Percentiles rank a stretch among this genome's conserved stretches.
Evolutionary conservation across 257 asterid genomes (phyloP).

Genomic region (Linaria vulgaris): DNA sequence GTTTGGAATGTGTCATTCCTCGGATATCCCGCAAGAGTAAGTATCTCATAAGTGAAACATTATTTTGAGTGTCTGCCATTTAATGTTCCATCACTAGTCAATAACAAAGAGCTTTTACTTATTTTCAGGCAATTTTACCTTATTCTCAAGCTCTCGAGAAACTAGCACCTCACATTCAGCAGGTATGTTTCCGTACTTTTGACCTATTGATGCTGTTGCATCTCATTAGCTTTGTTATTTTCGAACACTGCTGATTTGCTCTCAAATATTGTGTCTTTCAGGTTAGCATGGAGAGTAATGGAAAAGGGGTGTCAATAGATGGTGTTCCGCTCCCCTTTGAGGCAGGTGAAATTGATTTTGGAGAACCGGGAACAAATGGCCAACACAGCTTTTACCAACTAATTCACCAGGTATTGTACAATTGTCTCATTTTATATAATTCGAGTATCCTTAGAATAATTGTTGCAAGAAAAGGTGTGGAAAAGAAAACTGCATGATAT

Average conservation of each 20-base stretch:
- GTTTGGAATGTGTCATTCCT: constrained; percentile 98
- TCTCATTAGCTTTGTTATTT: constrained; percentile 23
- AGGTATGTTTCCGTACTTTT: constrained; percentile 54
- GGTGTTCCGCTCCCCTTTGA: constrained; percentile 92
- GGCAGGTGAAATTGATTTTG: constrained; percentile 98
- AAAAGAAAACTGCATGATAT: background rate
- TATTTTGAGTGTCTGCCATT: constrained; percentile 16
- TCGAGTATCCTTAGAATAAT: constrained; percentile 2
- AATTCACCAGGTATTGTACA: constrained; percentile 83
- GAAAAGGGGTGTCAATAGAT: constrained; percentile 95
- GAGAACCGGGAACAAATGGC: constrained; percentile 99
- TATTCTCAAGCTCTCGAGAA: constrained; percentile 98
- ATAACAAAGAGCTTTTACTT: constrained; percentile 17
- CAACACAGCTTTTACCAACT: constrained; percentile 99
- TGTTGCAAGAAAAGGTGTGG: too few relatives aligned
- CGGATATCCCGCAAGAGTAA: constrained; percentile 94
- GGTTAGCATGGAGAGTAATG: constrained; percentile 99
- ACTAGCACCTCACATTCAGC: constrained; percentile 97
- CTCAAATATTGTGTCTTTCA: constrained; percentile 29
- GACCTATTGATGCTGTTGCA: constrained; percentile 22
- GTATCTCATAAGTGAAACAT: constrained; percentile 34
- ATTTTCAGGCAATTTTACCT: constrained; percentile 91
- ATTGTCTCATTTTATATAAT: constrained; percentile 2
- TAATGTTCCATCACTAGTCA: constrained; percentile 19
- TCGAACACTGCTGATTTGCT: constrained; percentile 11